Evolutionary conservation across 2,329 filamentous ascomycete genomes (phyloP).

Genomic region (Ascocoryne sarcoides): DNA sequence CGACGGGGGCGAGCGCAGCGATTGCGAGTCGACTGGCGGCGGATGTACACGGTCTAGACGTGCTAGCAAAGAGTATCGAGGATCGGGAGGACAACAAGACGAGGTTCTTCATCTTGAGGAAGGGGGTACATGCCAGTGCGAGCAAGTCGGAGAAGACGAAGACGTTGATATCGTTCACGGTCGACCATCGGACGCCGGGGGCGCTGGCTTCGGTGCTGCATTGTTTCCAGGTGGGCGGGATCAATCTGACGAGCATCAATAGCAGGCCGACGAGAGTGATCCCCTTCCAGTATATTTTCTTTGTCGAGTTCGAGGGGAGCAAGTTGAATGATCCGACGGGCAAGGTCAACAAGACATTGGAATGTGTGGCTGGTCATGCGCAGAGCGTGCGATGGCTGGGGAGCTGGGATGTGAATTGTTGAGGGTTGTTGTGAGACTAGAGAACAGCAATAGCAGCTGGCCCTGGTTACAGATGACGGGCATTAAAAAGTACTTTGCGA

Average conservation of each 20-base stretch:
- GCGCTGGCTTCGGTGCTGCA: conserved; percentile 72
- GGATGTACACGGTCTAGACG: conserved; percentile 53
- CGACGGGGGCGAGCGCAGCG: conserved; percentile 57
- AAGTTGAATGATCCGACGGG: conserved; percentile 42
- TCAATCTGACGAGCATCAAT: conserved; percentile 89
- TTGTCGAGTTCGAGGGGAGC: conserved; percentile 77
- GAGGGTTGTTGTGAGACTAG: no score
- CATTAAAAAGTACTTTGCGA: no score
- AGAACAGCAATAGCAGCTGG: no score
- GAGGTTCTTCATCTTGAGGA: conserved; percentile 59
- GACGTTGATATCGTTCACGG: conserved; percentile 73
- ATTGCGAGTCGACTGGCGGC: conserved; percentile 72
- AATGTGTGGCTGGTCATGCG: conserved; percentile 48
- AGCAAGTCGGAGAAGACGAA: conserved; percentile 39
- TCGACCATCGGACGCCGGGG: conserved; percentile 70
- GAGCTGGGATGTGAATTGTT: conserved; percentile 58
- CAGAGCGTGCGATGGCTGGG: conserved; percentile 60
- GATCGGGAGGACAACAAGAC: conserved; percentile 71
- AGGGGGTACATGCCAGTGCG: conserved; percentile 11
- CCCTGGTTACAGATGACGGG: no score
- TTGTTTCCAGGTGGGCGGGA: conserved; percentile 61
- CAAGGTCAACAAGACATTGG: conserved; percentile 51
- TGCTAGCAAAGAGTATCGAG: conserved; percentile 63
- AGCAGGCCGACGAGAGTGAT: conserved; percentile 66
- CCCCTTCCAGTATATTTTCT: conserved; percentile 90